phyloP scores from a whole-genome alignment of 2,329 filamentous ascomycete genomes.

The Grosmannia serpens region DNA sequence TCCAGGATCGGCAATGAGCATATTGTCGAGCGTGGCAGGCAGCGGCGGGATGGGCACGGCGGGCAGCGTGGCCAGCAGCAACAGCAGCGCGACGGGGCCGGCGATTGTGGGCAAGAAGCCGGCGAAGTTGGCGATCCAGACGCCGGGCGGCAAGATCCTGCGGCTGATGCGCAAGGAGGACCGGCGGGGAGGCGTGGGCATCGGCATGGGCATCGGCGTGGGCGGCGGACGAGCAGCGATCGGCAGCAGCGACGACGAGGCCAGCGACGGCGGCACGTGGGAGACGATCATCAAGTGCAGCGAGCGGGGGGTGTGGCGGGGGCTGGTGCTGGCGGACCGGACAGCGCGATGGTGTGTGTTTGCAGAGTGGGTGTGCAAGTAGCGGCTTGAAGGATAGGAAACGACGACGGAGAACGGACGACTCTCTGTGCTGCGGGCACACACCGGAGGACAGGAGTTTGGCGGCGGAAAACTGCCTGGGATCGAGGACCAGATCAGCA shows the following conservation, averaged over 20 bases:
- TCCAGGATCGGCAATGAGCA: slow-evolving; percentile 53
- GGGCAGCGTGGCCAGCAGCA: slow-evolving; percentile 25
- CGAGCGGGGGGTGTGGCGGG: slow-evolving; percentile 70
- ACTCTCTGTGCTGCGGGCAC: too few relatives aligned
- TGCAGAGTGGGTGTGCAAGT: slow-evolving; percentile 64
- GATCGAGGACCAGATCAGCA: too few relatives aligned
- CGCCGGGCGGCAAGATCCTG: slow-evolving; percentile 87
- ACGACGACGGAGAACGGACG: too few relatives aligned
- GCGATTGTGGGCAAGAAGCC: slow-evolving; percentile 59
- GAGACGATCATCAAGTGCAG: slow-evolving; percentile 87
- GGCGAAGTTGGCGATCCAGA: slow-evolving; percentile 90
- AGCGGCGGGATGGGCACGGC: slow-evolving; percentile 30
- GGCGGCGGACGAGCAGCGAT: slow-evolving; percentile 24
- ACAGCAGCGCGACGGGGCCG: slow-evolving; percentile 33
- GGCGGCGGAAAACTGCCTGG: too few relatives aligned
- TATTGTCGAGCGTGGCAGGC: slow-evolving; percentile 46
- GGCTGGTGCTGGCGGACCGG: slow-evolving; percentile 69
- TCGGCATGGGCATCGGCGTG: slow-evolving; percentile 28
- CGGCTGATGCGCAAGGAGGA: slow-evolving; percentile 74
- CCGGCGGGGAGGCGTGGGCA: slow-evolving; percentile 35
- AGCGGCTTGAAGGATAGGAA: too few relatives aligned
- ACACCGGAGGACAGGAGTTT: too few relatives aligned
- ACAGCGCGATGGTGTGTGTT: slow-evolving; percentile 88
- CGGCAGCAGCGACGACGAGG: slow-evolving; percentile 37
- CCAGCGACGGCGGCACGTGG: slow-evolving; percentile 64